Conservation (phyloP, 768 basidiomycete species). For the Punctularia strigosozonata region DNA sequence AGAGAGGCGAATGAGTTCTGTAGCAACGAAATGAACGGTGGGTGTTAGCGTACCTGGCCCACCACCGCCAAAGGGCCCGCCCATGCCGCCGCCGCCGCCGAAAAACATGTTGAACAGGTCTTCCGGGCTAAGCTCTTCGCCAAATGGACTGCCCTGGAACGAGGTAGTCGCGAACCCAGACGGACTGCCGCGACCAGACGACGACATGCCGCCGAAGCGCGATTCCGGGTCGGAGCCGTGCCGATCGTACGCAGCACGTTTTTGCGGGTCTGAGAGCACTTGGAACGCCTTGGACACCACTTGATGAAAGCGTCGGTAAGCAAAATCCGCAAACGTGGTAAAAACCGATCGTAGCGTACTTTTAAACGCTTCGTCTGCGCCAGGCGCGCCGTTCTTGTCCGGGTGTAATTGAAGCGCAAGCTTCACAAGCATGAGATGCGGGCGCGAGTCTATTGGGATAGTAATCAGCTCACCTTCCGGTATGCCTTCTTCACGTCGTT, state of each 20-base stretch:
- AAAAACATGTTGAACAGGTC: conserved; percentile 99
- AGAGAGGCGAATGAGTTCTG: conserved; percentile 6
- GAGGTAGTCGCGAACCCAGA: conserved; percentile 34
- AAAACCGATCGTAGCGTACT: conserved; percentile 39
- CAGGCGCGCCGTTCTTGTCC: conserved; percentile 94
- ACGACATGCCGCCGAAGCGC: conserved; percentile 60
- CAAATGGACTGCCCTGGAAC: conserved; percentile 38
- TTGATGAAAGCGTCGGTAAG: conserved; percentile 19
- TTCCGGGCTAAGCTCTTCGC: conserved; percentile 82
- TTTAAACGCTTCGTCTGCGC: conserved; percentile 97
- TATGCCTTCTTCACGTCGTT: conserved; percentile 88
- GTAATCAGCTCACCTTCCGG: conserved; percentile 56
- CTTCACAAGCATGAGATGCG: conserved; percentile 23
- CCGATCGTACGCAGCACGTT: conserved; percentile 77
- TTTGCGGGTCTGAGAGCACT: conserved; percentile 85
- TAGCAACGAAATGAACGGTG: conserved; percentile 10
- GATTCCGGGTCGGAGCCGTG: conserved; percentile 85
- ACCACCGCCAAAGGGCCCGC: conserved; percentile 39
- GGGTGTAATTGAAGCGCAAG: conserved; percentile 84
- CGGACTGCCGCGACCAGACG: too few relatives aligned
- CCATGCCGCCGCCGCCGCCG: conserved; percentile 55
- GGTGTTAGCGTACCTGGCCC: conserved; percentile 26
- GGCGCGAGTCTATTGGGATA: background rate
- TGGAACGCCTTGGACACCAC: conserved; percentile 99
- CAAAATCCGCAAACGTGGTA: conserved; percentile 3